These are phyloP conservation scores for Astrephomene gubernaculifera DNA, from an alignment of 139 green algal species.

Conservation along the genomic window DNA sequence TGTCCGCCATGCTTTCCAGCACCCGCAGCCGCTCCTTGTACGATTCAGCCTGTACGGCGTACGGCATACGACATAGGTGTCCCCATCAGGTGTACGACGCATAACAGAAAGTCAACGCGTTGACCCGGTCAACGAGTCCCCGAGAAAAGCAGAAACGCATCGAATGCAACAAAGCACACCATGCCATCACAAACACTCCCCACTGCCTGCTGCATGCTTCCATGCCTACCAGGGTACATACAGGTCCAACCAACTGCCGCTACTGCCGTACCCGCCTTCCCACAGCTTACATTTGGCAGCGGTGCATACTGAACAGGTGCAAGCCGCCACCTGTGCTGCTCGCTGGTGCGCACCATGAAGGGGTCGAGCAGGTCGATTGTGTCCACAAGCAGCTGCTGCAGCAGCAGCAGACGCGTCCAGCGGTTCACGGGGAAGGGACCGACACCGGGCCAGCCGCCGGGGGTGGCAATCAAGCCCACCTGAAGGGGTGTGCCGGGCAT, in stretches of 20 bases:
- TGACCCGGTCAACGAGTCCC: no score
- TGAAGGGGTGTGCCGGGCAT: not conserved
- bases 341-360: constrained; percentile 58
- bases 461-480: constrained; percentile 20
- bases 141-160: no score
- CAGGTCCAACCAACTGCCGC: no score
- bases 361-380: constrained; percentile 80
- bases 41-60: constrained; percentile 19
- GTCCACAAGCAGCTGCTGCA: constrained; percentile 74
- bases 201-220: no score
- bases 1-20: constrained; percentile 38
- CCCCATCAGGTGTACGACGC: no score
- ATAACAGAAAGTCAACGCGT: no score
- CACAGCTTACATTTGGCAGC: constrained; percentile 69
- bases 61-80: no score
- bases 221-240: no score
- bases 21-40: constrained; percentile 39
- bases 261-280: no score
- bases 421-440: constrained; percentile 45
- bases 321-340: constrained; percentile 61
- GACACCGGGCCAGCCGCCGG: constrained; percentile 40
- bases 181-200: no score
- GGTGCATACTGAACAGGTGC: constrained; percentile 61
- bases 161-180: no score
- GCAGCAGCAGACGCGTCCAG: constrained; percentile 53